These are phyloP conservation scores for Pezicula radicicola DNA, from an alignment of 2,329 filamentous ascomycete genomes.

Conservation along the genomic window DNA sequence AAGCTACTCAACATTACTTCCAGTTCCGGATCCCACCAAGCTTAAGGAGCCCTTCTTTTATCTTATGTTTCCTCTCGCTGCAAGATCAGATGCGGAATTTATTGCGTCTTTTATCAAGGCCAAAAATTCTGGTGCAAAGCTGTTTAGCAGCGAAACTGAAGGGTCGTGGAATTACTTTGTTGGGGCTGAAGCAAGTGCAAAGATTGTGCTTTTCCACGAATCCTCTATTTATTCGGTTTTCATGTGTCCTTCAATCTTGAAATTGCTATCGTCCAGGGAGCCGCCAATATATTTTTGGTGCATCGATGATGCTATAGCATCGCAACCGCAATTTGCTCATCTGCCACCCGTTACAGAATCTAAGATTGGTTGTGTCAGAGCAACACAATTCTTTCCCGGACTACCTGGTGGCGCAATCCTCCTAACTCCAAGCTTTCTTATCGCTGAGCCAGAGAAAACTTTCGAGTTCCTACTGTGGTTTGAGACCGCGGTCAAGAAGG, in stretches of 20 bases:
- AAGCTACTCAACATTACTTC: conserved; percentile 14
- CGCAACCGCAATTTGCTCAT: conserved; percentile 26
- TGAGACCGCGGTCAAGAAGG: conserved; percentile 14
- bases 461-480: conserved; percentile 41
- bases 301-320: conserved; percentile 17
- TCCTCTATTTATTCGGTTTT: conserved; percentile 14
- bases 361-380: conserved; percentile 30
- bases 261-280: background rate
- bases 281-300: conserved; percentile 21
- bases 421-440: conserved; percentile 46
- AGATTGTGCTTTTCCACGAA: conserved; percentile 25
- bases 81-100: conserved; percentile 31
- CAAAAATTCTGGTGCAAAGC: conserved; percentile 35
- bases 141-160: conserved; percentile 37
- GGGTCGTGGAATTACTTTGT: conserved; percentile 48
- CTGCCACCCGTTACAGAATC: conserved; percentile 4
- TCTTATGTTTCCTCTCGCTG: conserved; percentile 44
- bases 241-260: conserved; percentile 13
- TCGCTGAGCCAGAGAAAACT: conserved; percentile 40
- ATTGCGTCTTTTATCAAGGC: conserved; percentile 43
- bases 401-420: conserved; percentile 39
- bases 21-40: conserved; percentile 9
- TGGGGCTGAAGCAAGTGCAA: conserved; percentile 11
- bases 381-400: conserved; percentile 40
- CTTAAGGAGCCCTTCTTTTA: conserved; percentile 35